Conservation (phyloP, 441 rosid genomes). For the Geranium incanum region DNA sequence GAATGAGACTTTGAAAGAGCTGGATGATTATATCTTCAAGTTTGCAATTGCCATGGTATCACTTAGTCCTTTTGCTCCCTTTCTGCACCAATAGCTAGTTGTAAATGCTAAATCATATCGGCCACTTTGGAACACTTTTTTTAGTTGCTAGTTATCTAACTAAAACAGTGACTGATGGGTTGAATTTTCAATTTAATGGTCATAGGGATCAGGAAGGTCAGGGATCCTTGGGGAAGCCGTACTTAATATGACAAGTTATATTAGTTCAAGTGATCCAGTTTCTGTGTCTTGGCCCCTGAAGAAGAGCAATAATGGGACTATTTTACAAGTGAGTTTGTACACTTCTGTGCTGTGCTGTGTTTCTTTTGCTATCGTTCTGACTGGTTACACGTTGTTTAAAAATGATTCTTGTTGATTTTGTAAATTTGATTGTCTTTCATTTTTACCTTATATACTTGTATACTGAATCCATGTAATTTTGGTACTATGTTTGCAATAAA, state of each 20-base stretch:
- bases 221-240: conserved; percentile 56
- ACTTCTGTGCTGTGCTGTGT: neutral
- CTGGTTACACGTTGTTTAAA: neutral
- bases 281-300: conserved; percentile 48
- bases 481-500: neutral
- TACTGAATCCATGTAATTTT: neutral
- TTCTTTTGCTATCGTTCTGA: neutral
- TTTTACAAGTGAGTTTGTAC: conserved; percentile 40
- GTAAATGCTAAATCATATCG: neutral
- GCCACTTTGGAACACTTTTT: neutral
- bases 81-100: neutral
- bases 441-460: neutral
- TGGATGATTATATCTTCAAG: conserved; percentile 40
- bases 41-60: conserved; percentile 45
- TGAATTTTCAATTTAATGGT: conserved; percentile 1
- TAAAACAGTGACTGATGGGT: neutral
- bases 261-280: conserved; percentile 28
- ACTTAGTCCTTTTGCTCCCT: neutral
- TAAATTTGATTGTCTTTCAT: neutral
- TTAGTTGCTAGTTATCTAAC: neutral
- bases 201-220: conserved; percentile 51
- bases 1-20: conserved; percentile 33
- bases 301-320: conserved; percentile 43
- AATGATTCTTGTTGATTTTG: neutral
- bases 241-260: conserved; percentile 37